Percentiles rank a stretch among this genome's conserved stretches.
phyloP scores from a whole-genome alignment of 371 early-diverging fungal species.

The Gilbertella persicaria region DNA sequence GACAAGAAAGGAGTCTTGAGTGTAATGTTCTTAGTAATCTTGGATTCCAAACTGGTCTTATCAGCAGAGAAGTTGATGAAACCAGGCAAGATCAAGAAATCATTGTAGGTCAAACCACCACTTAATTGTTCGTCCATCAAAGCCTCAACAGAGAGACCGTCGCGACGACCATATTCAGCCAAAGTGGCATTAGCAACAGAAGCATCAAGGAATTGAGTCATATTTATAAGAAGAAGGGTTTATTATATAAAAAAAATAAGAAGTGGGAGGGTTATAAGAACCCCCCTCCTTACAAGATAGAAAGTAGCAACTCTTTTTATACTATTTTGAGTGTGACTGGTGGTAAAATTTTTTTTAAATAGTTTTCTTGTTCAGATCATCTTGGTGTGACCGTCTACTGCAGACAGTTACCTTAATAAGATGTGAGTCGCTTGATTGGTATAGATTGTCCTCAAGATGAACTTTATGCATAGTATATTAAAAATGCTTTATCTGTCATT shows the following conservation, averaged over 20 bases:
- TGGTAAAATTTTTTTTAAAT: conserved; percentile 1
- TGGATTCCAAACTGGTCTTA: conserved; percentile 73
- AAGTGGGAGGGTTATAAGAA: conserved; percentile 23
- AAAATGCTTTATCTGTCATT: too few relatives aligned
- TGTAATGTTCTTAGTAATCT: conserved; percentile 83
- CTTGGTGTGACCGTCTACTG: conserved; percentile 8
- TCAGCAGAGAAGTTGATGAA: conserved; percentile 92
- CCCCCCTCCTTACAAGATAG: conserved; percentile 25
- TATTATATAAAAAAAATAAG: conserved; percentile 13
- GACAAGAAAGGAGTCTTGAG: conserved; percentile 93
- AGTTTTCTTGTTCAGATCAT: background rate
- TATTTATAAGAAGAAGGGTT: conserved; percentile 2
- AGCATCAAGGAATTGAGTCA: conserved; percentile 20
- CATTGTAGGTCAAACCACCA: conserved; percentile 97
- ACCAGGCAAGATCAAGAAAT: conserved; percentile 95
- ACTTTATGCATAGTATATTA: too few relatives aligned
- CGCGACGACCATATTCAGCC: conserved; percentile 49
- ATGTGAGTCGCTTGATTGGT: too few relatives aligned
- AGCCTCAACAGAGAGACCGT: conserved; percentile 78
- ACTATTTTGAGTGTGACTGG: conserved; percentile 12
- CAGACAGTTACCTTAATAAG: background rate
- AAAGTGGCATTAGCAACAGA: conserved; percentile 23
- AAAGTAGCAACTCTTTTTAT: conserved; percentile 12
- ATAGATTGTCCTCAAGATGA: background rate
- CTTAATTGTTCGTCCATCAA: conserved; percentile 70